A percentile compares a stretch with the other conserved stretches of the same genome.
Evolutionary conservation across 805 yeast species (phyloP).

Genomic region (Starmerella etchellsii): DNA sequence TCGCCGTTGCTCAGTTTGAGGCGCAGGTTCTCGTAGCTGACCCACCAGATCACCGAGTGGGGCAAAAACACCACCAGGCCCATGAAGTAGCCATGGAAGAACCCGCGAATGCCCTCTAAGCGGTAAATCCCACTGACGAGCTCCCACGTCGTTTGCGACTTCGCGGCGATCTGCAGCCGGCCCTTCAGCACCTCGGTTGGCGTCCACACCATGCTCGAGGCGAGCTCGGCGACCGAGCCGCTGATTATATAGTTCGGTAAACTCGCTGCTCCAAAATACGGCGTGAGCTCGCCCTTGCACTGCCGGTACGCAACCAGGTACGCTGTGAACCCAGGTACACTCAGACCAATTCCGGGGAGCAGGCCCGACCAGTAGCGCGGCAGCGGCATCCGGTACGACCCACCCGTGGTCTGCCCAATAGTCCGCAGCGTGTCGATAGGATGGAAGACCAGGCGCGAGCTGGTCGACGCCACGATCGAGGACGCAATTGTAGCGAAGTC

Average conservation of each 20-base stretch:
- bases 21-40: constrained; percentile 24
- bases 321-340: constrained; percentile 33
- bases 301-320: constrained; percentile 32
- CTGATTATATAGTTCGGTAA: constrained; percentile 28
- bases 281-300: constrained; percentile 28
- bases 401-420: constrained; percentile 31
- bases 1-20: constrained; percentile 6
- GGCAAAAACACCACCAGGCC: constrained; percentile 34
- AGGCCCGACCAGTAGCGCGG: constrained; percentile 32
- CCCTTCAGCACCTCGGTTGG: constrained; percentile 38
- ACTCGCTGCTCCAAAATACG: constrained; percentile 27
- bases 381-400: constrained; percentile 28
- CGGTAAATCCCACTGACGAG: constrained; percentile 31
- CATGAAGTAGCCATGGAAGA: constrained; percentile 59
- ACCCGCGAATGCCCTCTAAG: constrained; percentile 62
- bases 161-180: constrained; percentile 29
- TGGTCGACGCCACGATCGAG: constrained; percentile 30
- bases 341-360: constrained; percentile 28
- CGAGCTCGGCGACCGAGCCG: constrained; percentile 31
- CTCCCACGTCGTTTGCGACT: constrained; percentile 8
- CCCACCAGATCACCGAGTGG: constrained; percentile 34
- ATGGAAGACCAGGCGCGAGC: constrained; percentile 30
- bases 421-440: constrained; percentile 35
- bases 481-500: constrained; percentile 30
- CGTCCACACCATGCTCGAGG: constrained; percentile 32